Evolutionary conservation across 768 basidiomycete species (phyloP).

Genomic region (Mycena epipterygia): DNA sequence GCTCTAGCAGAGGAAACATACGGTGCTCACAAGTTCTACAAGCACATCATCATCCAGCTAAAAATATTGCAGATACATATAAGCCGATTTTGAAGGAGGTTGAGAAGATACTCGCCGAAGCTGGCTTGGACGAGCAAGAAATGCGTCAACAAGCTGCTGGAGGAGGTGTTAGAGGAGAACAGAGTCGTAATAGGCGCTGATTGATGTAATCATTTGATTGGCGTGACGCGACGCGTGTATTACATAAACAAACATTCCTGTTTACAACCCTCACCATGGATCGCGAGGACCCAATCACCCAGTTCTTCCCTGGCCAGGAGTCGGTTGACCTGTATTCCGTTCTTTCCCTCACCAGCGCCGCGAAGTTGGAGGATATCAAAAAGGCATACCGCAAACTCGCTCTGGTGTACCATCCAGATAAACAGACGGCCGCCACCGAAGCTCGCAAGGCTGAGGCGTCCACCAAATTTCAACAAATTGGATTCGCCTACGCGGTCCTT

Average conservation of each 20-base stretch:
- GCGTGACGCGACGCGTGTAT: slow-evolving; percentile 33
- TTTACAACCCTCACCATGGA: slow-evolving; percentile 65
- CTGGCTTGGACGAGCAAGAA: slow-evolving; percentile 88
- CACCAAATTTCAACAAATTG: slow-evolving; percentile 91
- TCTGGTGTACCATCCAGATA: slow-evolving; percentile 91
- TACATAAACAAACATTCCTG: slow-evolving; percentile 24
- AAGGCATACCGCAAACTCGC: slow-evolving; percentile 90
- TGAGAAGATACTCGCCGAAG: slow-evolving; percentile 85
- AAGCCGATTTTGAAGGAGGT: slow-evolving; percentile 88
- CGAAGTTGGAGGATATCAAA: slow-evolving; percentile 78
- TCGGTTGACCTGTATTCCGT: slow-evolving; percentile 84
- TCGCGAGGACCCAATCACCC: slow-evolving; percentile 72
- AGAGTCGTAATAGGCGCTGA: slow-evolving; percentile 66
- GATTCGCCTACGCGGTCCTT: slow-evolving; percentile 93
- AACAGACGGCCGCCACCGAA: slow-evolving; percentile 75
- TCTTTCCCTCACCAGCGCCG: slow-evolving; percentile 67
- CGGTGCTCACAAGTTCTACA: slow-evolving; percentile 51
- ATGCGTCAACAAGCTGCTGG: slow-evolving; percentile 71
- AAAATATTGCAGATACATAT: slow-evolving; percentile 68
- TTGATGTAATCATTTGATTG: not conserved
- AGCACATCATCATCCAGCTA: not conserved
- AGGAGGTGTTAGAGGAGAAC: slow-evolving; percentile 52
- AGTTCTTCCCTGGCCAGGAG: slow-evolving; percentile 84
- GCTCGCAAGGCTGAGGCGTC: slow-evolving; percentile 75
- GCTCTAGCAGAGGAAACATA: slow-evolving; percentile 80